Evolutionary conservation across 495 filamentous ascomycete genomes (phyloP).

Genomic region (Podospora pseudocomata): DNA sequence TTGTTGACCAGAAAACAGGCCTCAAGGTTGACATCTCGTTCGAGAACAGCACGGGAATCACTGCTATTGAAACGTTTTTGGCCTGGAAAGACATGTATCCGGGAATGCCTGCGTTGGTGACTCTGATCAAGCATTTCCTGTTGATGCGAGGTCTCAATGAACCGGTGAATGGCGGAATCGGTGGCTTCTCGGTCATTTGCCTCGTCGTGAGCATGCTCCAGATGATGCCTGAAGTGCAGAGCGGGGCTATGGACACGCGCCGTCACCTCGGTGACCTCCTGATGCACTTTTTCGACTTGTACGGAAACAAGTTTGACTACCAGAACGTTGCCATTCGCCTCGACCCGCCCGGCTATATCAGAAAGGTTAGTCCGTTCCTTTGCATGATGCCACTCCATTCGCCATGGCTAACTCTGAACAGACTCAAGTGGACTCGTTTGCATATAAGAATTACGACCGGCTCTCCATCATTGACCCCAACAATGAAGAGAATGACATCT

Average conservation of each 20-base stretch:
- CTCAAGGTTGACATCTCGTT: conserved; percentile 89
- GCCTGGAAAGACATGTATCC: conserved; percentile 75
- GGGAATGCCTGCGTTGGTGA: conserved; percentile 75
- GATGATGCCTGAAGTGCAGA: conserved; percentile 63
- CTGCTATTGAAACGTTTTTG: conserved; percentile 73
- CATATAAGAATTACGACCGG: conserved; percentile 49
- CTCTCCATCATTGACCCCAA: conserved; percentile 89
- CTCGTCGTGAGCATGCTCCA: conserved; percentile 85
- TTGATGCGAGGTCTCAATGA: conserved; percentile 87
- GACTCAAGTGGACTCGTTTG: conserved; percentile 33
- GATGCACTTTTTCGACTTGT: conserved; percentile 82
- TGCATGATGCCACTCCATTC: not conserved
- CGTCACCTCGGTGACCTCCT: conserved; percentile 73
- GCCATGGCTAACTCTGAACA: conserved; percentile 27
- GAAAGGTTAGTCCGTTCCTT: conserved; percentile 59
- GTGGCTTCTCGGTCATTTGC: conserved; percentile 90
- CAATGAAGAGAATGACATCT: conserved; percentile 74
- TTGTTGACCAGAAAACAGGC: conserved; percentile 64
- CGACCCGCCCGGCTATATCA: conserved; percentile 63
- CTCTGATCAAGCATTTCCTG: conserved; percentile 88
- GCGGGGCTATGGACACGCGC: conserved; percentile 51
- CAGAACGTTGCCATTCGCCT: conserved; percentile 64
- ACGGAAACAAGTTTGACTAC: conserved; percentile 75
- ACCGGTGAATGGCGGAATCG: conserved; percentile 84
- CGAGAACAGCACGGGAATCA: conserved; percentile 78